phyloP scores from a whole-genome alignment of 305 asterid genomes.

The Fraxinus greggii region DNA sequence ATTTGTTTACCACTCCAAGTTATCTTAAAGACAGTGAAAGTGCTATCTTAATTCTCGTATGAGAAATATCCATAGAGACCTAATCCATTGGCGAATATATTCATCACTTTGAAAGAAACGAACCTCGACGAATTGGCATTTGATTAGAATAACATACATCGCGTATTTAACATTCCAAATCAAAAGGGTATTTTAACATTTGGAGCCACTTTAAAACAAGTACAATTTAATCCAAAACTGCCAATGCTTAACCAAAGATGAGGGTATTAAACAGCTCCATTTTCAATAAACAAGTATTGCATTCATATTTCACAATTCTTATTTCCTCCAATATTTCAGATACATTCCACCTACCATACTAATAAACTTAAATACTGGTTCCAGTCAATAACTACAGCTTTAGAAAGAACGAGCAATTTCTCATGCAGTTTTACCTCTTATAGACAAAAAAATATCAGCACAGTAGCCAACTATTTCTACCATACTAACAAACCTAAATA shows the following conservation, averaged over 20 bases:
- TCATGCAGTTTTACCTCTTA: conserved; percentile 69
- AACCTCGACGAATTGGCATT: background rate
- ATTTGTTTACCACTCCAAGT: background rate
- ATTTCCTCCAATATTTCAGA: background rate
- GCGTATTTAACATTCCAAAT: background rate
- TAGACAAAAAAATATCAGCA: conserved; percentile 86
- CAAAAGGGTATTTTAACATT: background rate
- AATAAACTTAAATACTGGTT: background rate
- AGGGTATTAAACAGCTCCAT: background rate
- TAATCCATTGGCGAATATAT: background rate
- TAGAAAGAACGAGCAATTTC: conserved; percentile 13
- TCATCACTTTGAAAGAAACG: background rate
- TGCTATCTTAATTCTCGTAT: background rate
- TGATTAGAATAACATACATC: background rate
- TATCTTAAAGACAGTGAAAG: background rate
- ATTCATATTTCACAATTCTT: background rate
- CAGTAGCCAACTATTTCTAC: conserved; percentile 82
- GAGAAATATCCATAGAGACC: background rate
- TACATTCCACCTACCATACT: conserved; percentile 6
- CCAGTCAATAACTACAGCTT: background rate
- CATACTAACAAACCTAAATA: background rate
- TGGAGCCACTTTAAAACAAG: background rate
- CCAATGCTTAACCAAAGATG: background rate
- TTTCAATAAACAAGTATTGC: background rate
- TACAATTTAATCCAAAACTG: background rate